phyloP scores from a whole-genome alignment of 768 basidiomycete species.

The Trametes coccinea region DNA sequence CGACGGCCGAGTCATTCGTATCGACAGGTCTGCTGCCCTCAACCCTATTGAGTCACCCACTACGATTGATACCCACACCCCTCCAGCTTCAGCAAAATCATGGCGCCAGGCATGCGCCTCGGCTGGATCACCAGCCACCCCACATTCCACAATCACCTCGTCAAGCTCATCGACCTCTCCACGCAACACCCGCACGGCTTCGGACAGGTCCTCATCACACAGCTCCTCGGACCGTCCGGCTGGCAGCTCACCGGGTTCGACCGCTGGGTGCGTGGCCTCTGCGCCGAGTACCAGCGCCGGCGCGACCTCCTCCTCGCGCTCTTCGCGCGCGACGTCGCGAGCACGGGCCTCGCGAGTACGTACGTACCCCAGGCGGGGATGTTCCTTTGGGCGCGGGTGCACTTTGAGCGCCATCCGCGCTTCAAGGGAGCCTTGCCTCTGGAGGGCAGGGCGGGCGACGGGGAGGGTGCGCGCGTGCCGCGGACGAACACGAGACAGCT shows the following conservation, averaged over 20 bases:
- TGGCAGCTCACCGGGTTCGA: conserved; percentile 48
- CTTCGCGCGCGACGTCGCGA: conserved; percentile 36
- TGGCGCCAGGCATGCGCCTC: conserved; percentile 56
- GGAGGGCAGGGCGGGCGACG: neutral
- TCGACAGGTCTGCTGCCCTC: conserved; percentile 4
- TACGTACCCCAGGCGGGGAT: conserved; percentile 45
- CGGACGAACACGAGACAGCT: conserved; percentile 44
- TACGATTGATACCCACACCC: no score
- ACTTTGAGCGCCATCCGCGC: conserved; percentile 43
- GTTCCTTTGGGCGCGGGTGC: conserved; percentile 55
- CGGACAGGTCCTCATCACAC: no score
- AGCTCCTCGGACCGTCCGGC: conserved; percentile 8
- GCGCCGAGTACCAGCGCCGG: conserved; percentile 41
- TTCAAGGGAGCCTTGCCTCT: conserved; percentile 27
- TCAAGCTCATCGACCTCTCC: no score
- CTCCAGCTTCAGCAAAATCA: conserved; percentile 48
- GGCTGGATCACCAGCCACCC: conserved; percentile 43
- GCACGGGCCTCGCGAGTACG: conserved; percentile 35
- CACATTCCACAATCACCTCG: no score
- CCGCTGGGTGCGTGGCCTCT: conserved; percentile 45
- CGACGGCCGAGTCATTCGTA: conserved; percentile 27
- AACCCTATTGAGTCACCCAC: no score
- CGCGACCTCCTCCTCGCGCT: conserved; percentile 47
- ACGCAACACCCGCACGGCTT: no score
- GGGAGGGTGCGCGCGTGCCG: neutral